Base-by-base conservation (phyloP, 352 stramenopile species). In the Phytopythium delawarense region DNA sequence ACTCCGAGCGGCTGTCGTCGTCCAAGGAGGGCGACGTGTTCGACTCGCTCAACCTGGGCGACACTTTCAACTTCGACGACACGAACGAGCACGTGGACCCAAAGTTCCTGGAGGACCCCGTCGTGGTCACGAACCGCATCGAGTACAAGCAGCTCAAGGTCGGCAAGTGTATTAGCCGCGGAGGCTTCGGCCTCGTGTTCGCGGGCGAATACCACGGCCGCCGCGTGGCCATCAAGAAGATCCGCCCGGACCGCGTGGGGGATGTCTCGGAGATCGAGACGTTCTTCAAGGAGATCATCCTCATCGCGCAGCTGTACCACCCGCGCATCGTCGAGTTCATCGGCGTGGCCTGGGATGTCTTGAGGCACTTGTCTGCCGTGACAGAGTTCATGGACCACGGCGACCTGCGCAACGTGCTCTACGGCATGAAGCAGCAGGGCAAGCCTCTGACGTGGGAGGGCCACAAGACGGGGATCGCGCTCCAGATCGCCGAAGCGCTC, bases 321-420 rank as follows among this genome's bases (percentile, higher is more conserved):
- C 63, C 70, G 30, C 51, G 70, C 18, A 69, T 76, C 13, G 70
- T 74, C 32, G 66, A 76, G 54, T 74, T 73, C 57, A 65, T 76
- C 44, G 70, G 70, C 4, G 66, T 74, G n/a, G 63, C 61, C 5
- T 74, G 70, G 70, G 79, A 87, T 50, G 69, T 59, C 49, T 50
- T 91, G 0, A 76, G 66, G 25, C 75, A 88, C 42, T 28, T 90
- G 1, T 72, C 66, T 18, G 72, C 73, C 1, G 77, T 90, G 7
- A 87, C 73, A 1, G 81, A 91, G 70, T 81, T 78, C 48, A 88
- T 91, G 81, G 78, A 40, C 6, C 35, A 4, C 35, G 35, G 35
- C 0, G 35, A 40, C 8, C 35, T 40, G 35, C 35, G 35, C 35
- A 40, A 40, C 34, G 34, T 39, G 34, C 34, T 39, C 7, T 39